phyloP scores from a whole-genome alignment of 305 asterid species.

The Coffea humblotiana region DNA sequence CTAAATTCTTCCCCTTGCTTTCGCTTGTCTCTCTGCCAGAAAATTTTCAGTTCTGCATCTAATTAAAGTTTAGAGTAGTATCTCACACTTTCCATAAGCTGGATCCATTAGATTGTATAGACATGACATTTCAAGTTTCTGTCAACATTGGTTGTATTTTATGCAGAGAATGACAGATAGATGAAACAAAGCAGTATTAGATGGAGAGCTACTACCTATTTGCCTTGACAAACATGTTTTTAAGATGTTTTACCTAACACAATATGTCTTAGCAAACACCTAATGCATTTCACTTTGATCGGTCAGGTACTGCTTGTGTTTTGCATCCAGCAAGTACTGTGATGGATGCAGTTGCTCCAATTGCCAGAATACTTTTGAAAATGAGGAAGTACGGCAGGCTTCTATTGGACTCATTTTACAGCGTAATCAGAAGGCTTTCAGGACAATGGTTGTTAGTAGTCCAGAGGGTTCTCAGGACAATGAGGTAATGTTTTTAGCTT shows the following conservation, averaged over 20 bases:
- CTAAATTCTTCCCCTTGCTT: too few relatives aligned
- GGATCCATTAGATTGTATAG: not conserved
- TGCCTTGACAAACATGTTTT: not conserved
- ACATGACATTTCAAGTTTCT: not conserved
- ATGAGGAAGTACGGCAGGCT: constrained; percentile 12
- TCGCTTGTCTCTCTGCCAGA: not conserved
- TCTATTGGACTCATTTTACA: constrained; percentile 3
- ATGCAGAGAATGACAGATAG: not conserved
- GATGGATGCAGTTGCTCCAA: constrained; percentile 7
- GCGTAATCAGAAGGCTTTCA: constrained; percentile 5
- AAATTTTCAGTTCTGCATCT: not conserved
- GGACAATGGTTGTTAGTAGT: not conserved
- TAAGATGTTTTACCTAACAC: not conserved
- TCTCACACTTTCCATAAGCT: not conserved
- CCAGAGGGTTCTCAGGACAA: not conserved
- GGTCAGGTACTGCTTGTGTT: constrained; percentile 17
- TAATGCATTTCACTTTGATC: not conserved
- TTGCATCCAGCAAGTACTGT: constrained; percentile 15
- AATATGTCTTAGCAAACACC: not conserved
- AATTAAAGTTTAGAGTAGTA: not conserved
- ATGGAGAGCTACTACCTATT: not conserved
- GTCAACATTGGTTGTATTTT: not conserved
- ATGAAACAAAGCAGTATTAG: not conserved
- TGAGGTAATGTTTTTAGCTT: not conserved
- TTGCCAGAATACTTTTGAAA: constrained; percentile 10